Percentiles rank a stretch among this genome's conserved stretches.
These are phyloP conservation scores for Linaria vulgaris DNA, from an alignment of 257 asterid species.

Conservation along the genomic window DNA sequence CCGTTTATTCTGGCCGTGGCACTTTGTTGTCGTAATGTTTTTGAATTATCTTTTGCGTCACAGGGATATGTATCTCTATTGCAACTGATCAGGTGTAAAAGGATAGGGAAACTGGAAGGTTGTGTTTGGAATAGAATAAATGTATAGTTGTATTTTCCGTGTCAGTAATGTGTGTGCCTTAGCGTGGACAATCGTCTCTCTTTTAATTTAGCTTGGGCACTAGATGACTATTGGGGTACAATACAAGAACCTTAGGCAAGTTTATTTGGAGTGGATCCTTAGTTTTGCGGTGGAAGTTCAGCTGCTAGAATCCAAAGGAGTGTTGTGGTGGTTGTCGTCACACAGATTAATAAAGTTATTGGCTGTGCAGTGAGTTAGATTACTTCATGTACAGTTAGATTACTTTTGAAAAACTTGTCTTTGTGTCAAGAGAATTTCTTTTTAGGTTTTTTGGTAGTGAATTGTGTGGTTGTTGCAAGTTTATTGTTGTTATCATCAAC, in stretches of 20 bases:
- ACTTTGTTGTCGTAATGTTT: conserved; percentile 5
- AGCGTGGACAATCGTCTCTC: neutral
- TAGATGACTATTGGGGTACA: conserved; percentile 3
- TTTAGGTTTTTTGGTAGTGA: too few species aligned
- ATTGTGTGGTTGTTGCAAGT: too few species aligned
- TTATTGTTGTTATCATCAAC: too few species aligned
- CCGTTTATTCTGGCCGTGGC: conserved; percentile 7
- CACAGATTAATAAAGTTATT: neutral
- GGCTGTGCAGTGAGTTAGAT: too few species aligned
- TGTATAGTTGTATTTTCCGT: neutral
- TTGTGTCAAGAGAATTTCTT: too few species aligned
- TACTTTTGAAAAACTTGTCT: too few species aligned
- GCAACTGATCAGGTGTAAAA: conserved; percentile 11
- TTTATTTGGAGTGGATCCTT: too few species aligned
- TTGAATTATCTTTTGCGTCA: conserved; percentile 8
- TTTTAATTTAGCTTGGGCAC: neutral
- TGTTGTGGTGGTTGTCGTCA: conserved; percentile 25
- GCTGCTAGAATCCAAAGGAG: conserved; percentile 1
- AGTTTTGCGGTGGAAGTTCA: too few species aligned
- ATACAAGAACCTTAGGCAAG: neutral
- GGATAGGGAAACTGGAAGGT: neutral
- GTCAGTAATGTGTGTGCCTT: neutral
- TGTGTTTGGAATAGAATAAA: conserved; percentile 2
- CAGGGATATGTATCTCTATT: neutral
- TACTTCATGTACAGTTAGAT: too few species aligned